Evolutionary conservation across 108 stramenopile species (phyloP), one percentile per base, ranked within the genome.

Genomic region (Bacterosira constricta): DNA sequence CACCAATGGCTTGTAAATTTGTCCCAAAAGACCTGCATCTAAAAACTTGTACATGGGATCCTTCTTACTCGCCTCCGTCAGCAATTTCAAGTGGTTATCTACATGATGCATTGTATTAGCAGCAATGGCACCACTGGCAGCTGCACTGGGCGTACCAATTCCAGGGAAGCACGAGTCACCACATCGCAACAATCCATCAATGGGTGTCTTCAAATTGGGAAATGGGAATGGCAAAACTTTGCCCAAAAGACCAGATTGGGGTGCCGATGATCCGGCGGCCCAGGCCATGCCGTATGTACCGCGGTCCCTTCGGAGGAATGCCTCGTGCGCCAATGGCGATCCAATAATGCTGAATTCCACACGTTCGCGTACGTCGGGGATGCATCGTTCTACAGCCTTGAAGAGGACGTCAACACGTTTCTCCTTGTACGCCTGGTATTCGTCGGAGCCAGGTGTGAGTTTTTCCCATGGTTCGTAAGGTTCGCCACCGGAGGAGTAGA

Each of bases 121-220:
- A 35, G 82, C 83, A 67, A 96, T 96, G 52, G 93, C 93, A 17
- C 97, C 97, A 25, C 92, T 93, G 0, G 97, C 97, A n/a, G 97
- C 97, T 6, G 96, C 97, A 66, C 86, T 87, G 38, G 97, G 97
- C 17, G 96, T 94, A 46, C 97, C 97, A 50, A 97, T 94, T 20
- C 97, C 97, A 7, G 97, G 97, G 56, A 97, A 95, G 76, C 95
- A 96, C 0, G 94, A 96, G 59, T 97, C 97, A 55, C 97, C 97
- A 53, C 94, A 95, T 73, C 94, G 78, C 20, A 95, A 68, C 52
- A 95, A 65, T 23, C 91, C 94, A 63, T 95, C 91, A n/a, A 95
- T 85, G 13, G 94, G 94, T 11, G 94, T 95, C 73, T 95, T 95
- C 39, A 95, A 68, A 69, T 95, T 90, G 45, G 94, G 94, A 53